These are phyloP conservation scores for Wickerhamiella sorbophila DNA, from an alignment of 805 yeast species.

Conservation along the genomic window DNA sequence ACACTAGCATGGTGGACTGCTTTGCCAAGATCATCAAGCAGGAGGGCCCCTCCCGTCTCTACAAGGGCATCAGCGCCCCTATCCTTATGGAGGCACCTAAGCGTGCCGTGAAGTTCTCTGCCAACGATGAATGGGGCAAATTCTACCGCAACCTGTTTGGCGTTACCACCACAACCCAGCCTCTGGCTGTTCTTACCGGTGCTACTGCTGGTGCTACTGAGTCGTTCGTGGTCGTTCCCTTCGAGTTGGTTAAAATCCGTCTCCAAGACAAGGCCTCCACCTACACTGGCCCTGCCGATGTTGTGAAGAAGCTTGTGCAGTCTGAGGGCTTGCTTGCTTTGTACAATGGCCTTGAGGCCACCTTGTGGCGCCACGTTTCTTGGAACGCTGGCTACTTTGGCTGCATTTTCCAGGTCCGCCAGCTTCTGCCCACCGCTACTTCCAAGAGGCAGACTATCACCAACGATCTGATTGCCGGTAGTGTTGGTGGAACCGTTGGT, in stretches of 20 bases:
- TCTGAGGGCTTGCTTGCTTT: slow-evolving; percentile 69
- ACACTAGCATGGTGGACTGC: slow-evolving; percentile 75
- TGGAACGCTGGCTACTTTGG: slow-evolving; percentile 99
- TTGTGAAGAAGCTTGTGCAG: slow-evolving; percentile 53
- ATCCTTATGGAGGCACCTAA: slow-evolving; percentile 98
- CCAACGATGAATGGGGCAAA: slow-evolving; percentile 93
- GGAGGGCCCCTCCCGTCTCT: slow-evolving; percentile 74
- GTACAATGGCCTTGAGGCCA: slow-evolving; percentile 92
- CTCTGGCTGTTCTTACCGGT: slow-evolving; percentile 80
- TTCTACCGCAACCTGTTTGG: slow-evolving; percentile 63
- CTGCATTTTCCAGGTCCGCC: slow-evolving; percentile 73
- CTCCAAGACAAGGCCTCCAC: slow-evolving; percentile 77
- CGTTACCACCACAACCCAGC: slow-evolving; percentile 55
- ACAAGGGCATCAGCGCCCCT: slow-evolving; percentile 92
- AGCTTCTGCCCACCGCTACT: slow-evolving; percentile 63
- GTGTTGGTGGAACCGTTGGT: slow-evolving; percentile 94
- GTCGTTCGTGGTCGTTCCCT: slow-evolving; percentile 93
- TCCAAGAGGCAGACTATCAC: slow-evolving; percentile 58
- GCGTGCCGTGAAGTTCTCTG: slow-evolving; percentile 96
- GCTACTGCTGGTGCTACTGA: slow-evolving; percentile 98
- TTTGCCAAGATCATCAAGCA: slow-evolving; percentile 64
- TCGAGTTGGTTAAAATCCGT: slow-evolving; percentile 88
- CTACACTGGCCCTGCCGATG: slow-evolving; percentile 76
- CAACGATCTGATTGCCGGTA: slow-evolving; percentile 82
- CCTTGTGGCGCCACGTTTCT: slow-evolving; percentile 87